Percentiles rank a stretch among this genome's conserved stretches.
Evolutionary conservation across 2,329 filamentous ascomycete species (phyloP).

Genomic region (Coleophoma eucalyptorum): DNA sequence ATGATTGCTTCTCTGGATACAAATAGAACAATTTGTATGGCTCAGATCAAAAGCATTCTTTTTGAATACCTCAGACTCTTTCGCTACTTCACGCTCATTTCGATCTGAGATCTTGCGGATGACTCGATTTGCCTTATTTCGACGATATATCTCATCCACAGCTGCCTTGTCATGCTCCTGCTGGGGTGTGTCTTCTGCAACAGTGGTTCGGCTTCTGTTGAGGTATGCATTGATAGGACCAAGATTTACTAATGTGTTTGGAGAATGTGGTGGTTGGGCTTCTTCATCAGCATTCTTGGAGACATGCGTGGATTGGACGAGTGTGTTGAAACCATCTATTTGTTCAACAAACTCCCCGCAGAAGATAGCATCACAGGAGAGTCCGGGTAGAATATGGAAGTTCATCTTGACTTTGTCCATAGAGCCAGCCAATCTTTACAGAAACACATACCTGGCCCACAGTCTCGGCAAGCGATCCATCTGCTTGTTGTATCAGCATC

Average conservation of each 20-base stretch:
- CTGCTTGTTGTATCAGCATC: conserved; percentile 2
- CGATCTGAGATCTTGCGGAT: not conserved
- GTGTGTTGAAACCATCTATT: conserved; percentile 7
- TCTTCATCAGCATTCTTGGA: too few species aligned
- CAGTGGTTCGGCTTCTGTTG: not conserved
- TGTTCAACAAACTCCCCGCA: conserved; percentile 8
- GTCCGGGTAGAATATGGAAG: conserved; percentile 6
- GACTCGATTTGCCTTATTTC: not conserved
- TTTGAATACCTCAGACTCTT: not conserved
- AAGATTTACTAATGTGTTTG: conserved; percentile 6
- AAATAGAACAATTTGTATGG: not conserved
- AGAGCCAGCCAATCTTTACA: not conserved
- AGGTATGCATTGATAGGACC: conserved; percentile 6
- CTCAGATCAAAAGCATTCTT: not conserved
- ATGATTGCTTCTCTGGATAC: too few species aligned
- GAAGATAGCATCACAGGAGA: conserved; percentile 8
- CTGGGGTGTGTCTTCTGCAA: not conserved
- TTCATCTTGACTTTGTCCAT: conserved; percentile 5
- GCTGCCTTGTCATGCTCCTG: not conserved
- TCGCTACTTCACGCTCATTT: not conserved
- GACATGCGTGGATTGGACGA: conserved; percentile 2
- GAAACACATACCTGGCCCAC: conserved; percentile 6
- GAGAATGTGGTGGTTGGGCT: too few species aligned
- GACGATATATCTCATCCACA: not conserved
- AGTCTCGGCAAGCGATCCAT: conserved; percentile 5